phyloP scores from a whole-genome alignment of 2,329 filamentous ascomycete genomes.

The Metarhizium anisopliae region DNA sequence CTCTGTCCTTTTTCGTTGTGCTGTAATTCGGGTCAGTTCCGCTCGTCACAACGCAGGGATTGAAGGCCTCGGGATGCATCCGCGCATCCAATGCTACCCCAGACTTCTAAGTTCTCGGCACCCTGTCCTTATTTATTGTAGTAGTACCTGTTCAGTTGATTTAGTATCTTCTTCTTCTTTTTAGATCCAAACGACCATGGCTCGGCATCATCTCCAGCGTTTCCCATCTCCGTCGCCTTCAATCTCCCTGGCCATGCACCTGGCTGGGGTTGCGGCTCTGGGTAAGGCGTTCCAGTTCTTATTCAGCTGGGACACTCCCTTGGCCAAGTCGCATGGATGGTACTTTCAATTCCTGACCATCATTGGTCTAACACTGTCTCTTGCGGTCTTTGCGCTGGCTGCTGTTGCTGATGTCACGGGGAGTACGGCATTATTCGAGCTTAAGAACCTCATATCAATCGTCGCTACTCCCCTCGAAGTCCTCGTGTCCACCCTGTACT shows the following conservation, averaged over 20 bases:
- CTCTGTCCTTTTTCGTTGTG: no score
- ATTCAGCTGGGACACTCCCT: slow-evolving; percentile 36
- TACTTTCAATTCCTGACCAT: slow-evolving; percentile 68
- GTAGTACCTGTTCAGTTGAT: no score
- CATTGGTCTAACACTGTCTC: slow-evolving; percentile 55
- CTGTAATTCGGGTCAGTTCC: not conserved
- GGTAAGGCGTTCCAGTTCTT: slow-evolving; percentile 44
- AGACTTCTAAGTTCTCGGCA: not conserved
- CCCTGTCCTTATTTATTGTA: not conserved
- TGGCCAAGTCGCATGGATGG: slow-evolving; percentile 54
- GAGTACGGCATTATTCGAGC: slow-evolving; percentile 46
- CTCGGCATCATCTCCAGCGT: slow-evolving; percentile 54
- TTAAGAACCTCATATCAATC: slow-evolving; percentile 60
- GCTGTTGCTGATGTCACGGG: slow-evolving; percentile 56
- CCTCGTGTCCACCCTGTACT: slow-evolving; percentile 64
- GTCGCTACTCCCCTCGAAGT: slow-evolving; percentile 61
- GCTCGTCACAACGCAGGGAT: not conserved
- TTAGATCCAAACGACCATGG: slow-evolving; percentile 21
- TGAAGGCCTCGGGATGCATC: slow-evolving; percentile 1
- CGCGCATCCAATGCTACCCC: not conserved
- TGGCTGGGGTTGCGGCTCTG: slow-evolving; percentile 43
- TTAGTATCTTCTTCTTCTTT: not conserved
- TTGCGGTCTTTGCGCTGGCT: slow-evolving; percentile 51
- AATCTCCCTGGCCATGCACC: slow-evolving; percentile 54
- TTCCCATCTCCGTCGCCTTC: slow-evolving; percentile 56